These are phyloP conservation scores for Coemansia sp. DNA, from an alignment of 192 early-diverging fungal species.

Conservation along the genomic window DNA sequence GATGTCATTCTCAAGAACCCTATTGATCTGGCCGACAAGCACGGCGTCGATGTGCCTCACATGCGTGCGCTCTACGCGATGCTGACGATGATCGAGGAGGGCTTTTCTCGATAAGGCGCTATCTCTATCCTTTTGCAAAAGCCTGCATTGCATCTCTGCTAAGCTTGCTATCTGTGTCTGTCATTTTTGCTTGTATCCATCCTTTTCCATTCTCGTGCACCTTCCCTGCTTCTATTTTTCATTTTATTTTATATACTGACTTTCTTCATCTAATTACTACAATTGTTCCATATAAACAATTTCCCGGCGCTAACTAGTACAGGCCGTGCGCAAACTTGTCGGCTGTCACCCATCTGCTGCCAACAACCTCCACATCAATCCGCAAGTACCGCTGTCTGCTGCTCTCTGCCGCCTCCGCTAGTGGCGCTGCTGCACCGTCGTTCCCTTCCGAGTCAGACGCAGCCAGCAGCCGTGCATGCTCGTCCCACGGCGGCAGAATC, in stretches of 20 bases:
- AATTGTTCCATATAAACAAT: not conserved
- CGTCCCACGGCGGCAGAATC: slow-evolving; percentile 52
- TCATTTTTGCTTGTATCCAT: not conserved
- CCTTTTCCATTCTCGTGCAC: not conserved
- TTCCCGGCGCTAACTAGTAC: slow-evolving; percentile 8
- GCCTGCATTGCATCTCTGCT: too few species aligned
- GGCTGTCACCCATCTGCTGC: slow-evolving; percentile 54
- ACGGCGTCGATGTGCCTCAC: slow-evolving; percentile 42
- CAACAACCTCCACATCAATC: slow-evolving; percentile 74
- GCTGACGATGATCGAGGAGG: slow-evolving; percentile 45
- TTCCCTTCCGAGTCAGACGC: not conserved
- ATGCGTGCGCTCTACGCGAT: slow-evolving; percentile 50
- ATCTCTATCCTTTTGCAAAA: not conserved
- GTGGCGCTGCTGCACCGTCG: not conserved
- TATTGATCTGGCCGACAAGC: slow-evolving; percentile 40
- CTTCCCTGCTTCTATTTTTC: not conserved
- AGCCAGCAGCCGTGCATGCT: slow-evolving; percentile 25
- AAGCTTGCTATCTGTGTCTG: too few species aligned
- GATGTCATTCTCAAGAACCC: slow-evolving; percentile 54
- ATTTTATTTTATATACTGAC: not conserved
- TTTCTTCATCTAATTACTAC: not conserved
- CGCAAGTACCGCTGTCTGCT: slow-evolving; percentile 60
- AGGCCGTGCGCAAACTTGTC: slow-evolving; percentile 52
- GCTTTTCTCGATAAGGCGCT: slow-evolving; percentile 18
- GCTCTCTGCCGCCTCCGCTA: not conserved